Conservation (phyloP, 208 protist species). For the Naegleria fowleri region DNA sequence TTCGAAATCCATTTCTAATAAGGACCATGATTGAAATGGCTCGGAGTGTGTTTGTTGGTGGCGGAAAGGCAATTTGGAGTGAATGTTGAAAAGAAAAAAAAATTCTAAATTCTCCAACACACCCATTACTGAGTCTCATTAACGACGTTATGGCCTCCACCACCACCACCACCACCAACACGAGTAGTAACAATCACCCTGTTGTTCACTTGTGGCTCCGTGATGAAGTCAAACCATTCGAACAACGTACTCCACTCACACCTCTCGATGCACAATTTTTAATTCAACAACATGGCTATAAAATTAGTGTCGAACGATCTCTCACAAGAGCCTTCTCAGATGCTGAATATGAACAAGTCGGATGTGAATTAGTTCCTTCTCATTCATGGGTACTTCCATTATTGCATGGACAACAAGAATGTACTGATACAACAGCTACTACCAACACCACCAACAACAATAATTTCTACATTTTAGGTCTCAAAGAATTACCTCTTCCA, state of each 20-base stretch:
- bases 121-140: too few relatives aligned
- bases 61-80: too few relatives aligned
- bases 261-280: constrained; percentile 40
- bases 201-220: constrained; percentile 43
- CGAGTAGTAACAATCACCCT: not conserved
- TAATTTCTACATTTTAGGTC: constrained; percentile 47
- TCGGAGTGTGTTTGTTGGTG: too few relatives aligned
- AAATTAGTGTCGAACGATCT: constrained; percentile 46
- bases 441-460: not conserved
- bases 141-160: too few relatives aligned
- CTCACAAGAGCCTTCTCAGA: constrained; percentile 38
- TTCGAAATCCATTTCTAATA: too few relatives aligned
- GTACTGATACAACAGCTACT: constrained; percentile 10
- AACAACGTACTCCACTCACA: constrained; percentile 49
- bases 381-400: constrained; percentile 21
- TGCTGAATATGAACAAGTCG: constrained; percentile 46
- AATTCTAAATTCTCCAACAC: too few relatives aligned
- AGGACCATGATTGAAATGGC: too few relatives aligned
- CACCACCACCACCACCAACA: too few relatives aligned
- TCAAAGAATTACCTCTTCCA: constrained; percentile 56
- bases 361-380: constrained; percentile 32
- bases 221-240: constrained; percentile 51
- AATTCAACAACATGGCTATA: constrained; percentile 34
- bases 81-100: too few relatives aligned
- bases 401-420: not conserved